phyloP scores from a whole-genome alignment of 2,329 filamentous ascomycete genomes.

The Penicillium sp. region DNA sequence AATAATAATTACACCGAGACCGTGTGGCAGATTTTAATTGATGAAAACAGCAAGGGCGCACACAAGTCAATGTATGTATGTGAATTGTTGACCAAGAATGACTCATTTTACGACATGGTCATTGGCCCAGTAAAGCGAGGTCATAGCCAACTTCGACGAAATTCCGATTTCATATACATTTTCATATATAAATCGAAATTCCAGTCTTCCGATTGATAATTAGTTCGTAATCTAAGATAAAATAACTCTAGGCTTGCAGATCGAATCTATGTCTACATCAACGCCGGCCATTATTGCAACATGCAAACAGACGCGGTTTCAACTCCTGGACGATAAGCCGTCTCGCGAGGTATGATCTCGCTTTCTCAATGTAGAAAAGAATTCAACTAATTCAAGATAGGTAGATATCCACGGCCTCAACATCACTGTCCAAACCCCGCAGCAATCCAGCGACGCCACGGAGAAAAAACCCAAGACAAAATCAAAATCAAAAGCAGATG shows the following conservation, averaged over 20 bases:
- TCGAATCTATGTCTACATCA: not conserved
- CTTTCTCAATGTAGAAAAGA: not conserved
- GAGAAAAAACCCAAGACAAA: conserved; percentile 28
- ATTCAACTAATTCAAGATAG: conserved; percentile 34
- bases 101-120: conserved; percentile 4
- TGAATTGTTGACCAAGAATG: conserved; percentile 13
- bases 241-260: not conserved
- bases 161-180: not conserved
- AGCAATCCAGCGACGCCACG: not conserved
- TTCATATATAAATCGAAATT: not conserved
- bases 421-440: conserved; percentile 16
- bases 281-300: conserved; percentile 51
- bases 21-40: too few relatives aligned
- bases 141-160: not conserved
- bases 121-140: conserved; percentile 7
- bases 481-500: conserved; percentile 50
- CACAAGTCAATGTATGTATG: not conserved
- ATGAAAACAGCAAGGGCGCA: not conserved
- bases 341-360: conserved; percentile 41
- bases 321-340: conserved; percentile 54
- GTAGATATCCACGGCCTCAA: conserved; percentile 69
- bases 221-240: not conserved
- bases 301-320: conserved; percentile 65
- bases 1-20: not conserved
- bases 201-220: not conserved